Evolutionary conservation across 805 yeast genomes (phyloP).

Genomic region (Kuraishia ogatae): DNA sequence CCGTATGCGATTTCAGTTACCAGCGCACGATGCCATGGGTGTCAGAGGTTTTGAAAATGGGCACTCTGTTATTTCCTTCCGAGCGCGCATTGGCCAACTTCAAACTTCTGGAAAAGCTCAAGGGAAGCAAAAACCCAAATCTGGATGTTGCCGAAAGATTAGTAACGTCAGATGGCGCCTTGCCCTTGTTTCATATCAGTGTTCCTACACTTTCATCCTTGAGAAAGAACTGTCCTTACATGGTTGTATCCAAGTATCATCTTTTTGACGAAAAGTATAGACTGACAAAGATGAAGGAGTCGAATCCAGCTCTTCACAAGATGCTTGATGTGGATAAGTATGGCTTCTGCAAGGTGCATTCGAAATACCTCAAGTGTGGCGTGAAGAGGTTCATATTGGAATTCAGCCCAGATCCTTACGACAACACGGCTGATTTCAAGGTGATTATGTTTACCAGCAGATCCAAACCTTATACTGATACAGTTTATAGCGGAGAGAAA

Average conservation of each 20-base stretch:
- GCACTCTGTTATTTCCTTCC: conserved; percentile 8
- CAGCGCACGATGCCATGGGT: conserved; percentile 6
- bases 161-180: background rate
- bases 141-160: background rate
- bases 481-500: conserved; percentile 8
- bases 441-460: conserved; percentile 8
- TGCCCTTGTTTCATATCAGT: conserved; percentile 7
- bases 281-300: background rate
- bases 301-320: background rate
- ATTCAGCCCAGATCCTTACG: conserved; percentile 2
- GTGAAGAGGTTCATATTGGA: conserved; percentile 7
- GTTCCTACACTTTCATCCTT: conserved; percentile 7
- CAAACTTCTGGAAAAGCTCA: conserved; percentile 6
- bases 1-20: background rate
- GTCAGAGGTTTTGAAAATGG: conserved; percentile 7
- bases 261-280: background rate
- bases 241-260: conserved; percentile 6
- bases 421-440: conserved; percentile 1
- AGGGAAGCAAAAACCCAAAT: background rate
- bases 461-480: conserved; percentile 10
- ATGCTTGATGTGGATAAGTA: conserved; percentile 4
- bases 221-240: conserved; percentile 9
- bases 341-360: conserved; percentile 7
- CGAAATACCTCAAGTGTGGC: conserved; percentile 8
- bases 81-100: conserved; percentile 5